Percentiles rank a stretch among this genome's conserved stretches.
Evolutionary conservation across 306 rosid species (phyloP).

Genomic region (Vigna nakashimae): DNA sequence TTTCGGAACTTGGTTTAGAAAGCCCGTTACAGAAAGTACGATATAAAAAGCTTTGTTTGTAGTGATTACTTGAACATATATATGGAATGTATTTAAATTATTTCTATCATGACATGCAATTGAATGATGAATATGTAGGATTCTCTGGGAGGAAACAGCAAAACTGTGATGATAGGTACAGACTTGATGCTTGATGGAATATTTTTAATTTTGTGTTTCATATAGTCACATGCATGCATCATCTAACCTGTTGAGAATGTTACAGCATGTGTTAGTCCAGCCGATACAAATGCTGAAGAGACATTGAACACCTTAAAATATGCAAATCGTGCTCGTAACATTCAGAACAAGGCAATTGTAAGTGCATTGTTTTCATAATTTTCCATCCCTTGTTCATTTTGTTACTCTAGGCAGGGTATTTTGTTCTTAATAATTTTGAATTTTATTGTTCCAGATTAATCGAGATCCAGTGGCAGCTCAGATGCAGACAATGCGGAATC

Average conservation of each 20-base stretch:
- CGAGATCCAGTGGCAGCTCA: slow-evolving; percentile 92
- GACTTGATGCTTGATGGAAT: slow-evolving; percentile 8
- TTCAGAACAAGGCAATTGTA: slow-evolving; percentile 95
- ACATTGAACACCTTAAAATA: slow-evolving; percentile 93
- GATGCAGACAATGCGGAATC: slow-evolving; percentile 79
- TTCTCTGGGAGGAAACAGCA: slow-evolving; percentile 98
- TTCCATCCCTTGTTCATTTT: slow-evolving; percentile 9
- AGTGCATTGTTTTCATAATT: slow-evolving; percentile 44
- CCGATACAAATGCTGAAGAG: slow-evolving; percentile 98
- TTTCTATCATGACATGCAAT: slow-evolving; percentile 27
- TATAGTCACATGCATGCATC: slow-evolving; percentile 6
- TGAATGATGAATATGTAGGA: slow-evolving; percentile 67
- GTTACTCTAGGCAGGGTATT: neutral
- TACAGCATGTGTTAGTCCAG: slow-evolving; percentile 99
- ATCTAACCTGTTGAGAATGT: slow-evolving; percentile 35
- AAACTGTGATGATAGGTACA: slow-evolving; percentile 98
- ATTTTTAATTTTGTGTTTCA: slow-evolving; percentile 25
- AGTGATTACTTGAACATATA: slow-evolving; percentile 14
- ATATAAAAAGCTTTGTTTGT: neutral
- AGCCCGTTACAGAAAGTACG: neutral
- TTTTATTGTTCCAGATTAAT: slow-evolving; percentile 65
- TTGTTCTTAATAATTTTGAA: slow-evolving; percentile 23
- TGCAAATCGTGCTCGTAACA: slow-evolving; percentile 99
- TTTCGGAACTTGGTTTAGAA: slow-evolving; percentile 1
- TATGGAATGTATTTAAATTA: slow-evolving; percentile 17